Base-by-base conservation (phyloP, 2,329 filamentous ascomycete genomes). In the Zopfia rhizophila region DNA sequence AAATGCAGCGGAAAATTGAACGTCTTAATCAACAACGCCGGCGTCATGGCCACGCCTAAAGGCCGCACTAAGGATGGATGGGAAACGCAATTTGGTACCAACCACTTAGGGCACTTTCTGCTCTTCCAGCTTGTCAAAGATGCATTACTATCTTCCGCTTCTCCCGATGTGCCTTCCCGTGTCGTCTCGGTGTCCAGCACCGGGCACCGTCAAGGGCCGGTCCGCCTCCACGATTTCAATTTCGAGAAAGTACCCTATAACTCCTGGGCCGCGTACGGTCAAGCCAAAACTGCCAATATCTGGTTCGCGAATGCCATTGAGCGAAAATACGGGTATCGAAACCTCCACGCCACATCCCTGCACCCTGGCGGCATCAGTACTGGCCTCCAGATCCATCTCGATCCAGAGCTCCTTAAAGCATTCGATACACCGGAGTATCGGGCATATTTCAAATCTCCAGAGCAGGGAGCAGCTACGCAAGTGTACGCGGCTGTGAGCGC, bases 251-350 rank as follows among this genome's bases (percentile, higher is more conserved):
- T 72, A 30, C 56, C 61, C 1, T 77, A 74, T 36, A 60, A 74
- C 6, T 50, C 53, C 53, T 78, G 76, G 68, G 55, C 66, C 1
- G 77, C 77, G 3, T 82, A 83, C 48, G 74, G 71, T 2, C 78
- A 80, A 53, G 78, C 76, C 55, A 82, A 82, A 62, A 78, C 78
- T 21, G 78, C 78, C 2, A 79, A 81, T 41, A 74, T 81, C 8
- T 60, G 51, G 52, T 25, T 59, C 17, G 57, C 56, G 2, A 60
- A 62, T 43, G 14, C 35, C 8, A 55, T 66, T 35, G 55, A 61
- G 7, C 38, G 52, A 5, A 45, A 45, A 18, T 65, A 51, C 27
- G 56, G 43, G 1, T 2, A 7, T 8, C 24, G 37, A 5, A 19
- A 56, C 19, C 27, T 66, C 13, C 56, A 60, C 25, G 52, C 51